A percentile compares a stretch with the other conserved stretches of the same genome.
These are phyloP conservation scores for Ceratobasidium sp. DNA, from an alignment of 1,284 basidiomycete species.

Conservation along the genomic window DNA sequence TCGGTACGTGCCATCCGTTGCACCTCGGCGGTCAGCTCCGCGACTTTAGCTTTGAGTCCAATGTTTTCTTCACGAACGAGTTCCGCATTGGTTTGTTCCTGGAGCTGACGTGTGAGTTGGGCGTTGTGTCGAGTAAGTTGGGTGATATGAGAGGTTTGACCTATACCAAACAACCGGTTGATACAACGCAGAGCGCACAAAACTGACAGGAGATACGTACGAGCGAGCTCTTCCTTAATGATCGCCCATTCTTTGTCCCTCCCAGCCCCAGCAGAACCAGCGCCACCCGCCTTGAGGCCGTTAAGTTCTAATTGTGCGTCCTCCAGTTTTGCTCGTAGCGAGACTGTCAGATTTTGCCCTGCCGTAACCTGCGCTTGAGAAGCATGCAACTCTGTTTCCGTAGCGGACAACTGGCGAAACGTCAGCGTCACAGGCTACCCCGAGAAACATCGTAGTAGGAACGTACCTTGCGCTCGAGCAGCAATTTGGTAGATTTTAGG, in stretches of 20 bases:
- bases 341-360: conserved; percentile 10
- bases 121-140: conserved; percentile 40
- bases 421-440: background rate
- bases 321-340: conserved; percentile 25
- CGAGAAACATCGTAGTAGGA: background rate
- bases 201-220: conserved; percentile 17
- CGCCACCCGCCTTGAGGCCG: conserved; percentile 60
- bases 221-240: conserved; percentile 40
- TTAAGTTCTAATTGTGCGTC: conserved; percentile 13
- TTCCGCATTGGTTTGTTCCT: conserved; percentile 62
- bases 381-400: conserved; percentile 21
- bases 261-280: conserved; percentile 67
- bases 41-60: conserved; percentile 57
- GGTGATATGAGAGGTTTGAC: conserved; percentile 42
- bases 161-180: background rate
- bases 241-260: conserved; percentile 55
- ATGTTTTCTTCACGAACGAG: conserved; percentile 81
- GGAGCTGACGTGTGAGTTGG: conserved; percentile 42
- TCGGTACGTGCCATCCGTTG: conserved; percentile 38
- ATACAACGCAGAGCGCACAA: background rate
- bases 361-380: conserved; percentile 30
- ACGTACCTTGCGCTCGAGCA: conserved; percentile 37
- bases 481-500: conserved; percentile 1
- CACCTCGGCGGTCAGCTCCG: conserved; percentile 34
- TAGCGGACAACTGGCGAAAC: conserved; percentile 24